Conservation (phyloP, 2,329 filamentous ascomycete species). For the Botrytis paeoniae region DNA sequence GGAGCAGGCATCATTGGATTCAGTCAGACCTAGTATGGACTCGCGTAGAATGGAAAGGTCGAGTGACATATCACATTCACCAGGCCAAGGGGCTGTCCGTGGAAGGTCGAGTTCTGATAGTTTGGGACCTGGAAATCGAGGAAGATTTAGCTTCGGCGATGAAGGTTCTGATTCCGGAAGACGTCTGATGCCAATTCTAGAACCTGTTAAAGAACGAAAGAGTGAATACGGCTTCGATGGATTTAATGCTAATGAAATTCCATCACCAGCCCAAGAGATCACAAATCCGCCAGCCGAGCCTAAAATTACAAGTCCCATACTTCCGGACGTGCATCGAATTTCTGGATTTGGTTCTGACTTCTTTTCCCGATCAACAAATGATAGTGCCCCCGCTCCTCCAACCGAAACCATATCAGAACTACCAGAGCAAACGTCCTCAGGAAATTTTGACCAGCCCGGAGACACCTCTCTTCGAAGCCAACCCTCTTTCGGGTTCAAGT, state of each 20-base stretch:
- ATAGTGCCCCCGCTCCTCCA: slow-evolving; percentile 16
- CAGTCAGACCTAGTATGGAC: slow-evolving; percentile 55
- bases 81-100: slow-evolving; percentile 27
- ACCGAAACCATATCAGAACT: slow-evolving; percentile 6
- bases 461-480: slow-evolving; percentile 46
- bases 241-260: slow-evolving; percentile 29
- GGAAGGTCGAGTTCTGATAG: slow-evolving; percentile 32
- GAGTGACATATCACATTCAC: slow-evolving; percentile 33
- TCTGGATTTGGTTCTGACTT: slow-evolving; percentile 60
- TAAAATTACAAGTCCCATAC: slow-evolving; percentile 52
- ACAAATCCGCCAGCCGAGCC: slow-evolving; percentile 20
- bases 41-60: slow-evolving; percentile 40
- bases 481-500: slow-evolving; percentile 53
- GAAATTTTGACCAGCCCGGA: not conserved
- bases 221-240: slow-evolving; percentile 57
- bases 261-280: slow-evolving; percentile 7
- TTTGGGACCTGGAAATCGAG: slow-evolving; percentile 22
- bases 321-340: slow-evolving; percentile 57
- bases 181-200: slow-evolving; percentile 44
- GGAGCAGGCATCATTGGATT: slow-evolving; percentile 58
- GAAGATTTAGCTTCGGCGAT: slow-evolving; percentile 27
- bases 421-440: not conserved
- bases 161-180: slow-evolving; percentile 39
- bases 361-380: slow-evolving; percentile 42
- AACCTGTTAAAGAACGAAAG: slow-evolving; percentile 56